Percentiles rank a stretch among this genome's conserved stretches.
These are phyloP conservation scores for Hypoxylon sp. DNA, from an alignment of 2,329 filamentous ascomycete species.

Conservation along the genomic window DNA sequence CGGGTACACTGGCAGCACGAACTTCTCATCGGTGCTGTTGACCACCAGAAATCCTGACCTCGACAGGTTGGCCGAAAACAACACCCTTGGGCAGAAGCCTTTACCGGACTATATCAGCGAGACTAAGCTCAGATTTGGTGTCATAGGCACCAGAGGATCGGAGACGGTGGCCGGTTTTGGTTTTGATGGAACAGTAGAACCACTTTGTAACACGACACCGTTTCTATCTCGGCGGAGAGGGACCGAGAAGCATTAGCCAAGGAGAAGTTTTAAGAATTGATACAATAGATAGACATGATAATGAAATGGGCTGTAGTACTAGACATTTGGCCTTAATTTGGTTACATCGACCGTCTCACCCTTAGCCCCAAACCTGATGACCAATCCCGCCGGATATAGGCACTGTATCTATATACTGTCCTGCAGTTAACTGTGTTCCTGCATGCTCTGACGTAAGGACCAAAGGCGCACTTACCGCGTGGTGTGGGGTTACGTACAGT, in stretches of 20 bases:
- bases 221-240: conserved; percentile 4
- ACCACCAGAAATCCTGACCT: conserved; percentile 27
- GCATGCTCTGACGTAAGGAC: conserved; percentile 30
- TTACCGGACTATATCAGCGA: conserved; percentile 8
- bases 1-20: conserved; percentile 23
- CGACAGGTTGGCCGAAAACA: conserved; percentile 9
- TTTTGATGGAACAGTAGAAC: conserved; percentile 15
- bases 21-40: conserved; percentile 19
- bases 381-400: conserved; percentile 17
- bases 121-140: conserved; percentile 22
- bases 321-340: neutral
- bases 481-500: conserved; percentile 29
- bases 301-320: neutral
- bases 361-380: neutral
- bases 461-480: conserved; percentile 13
- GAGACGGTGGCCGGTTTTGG: conserved; percentile 17
- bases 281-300: neutral
- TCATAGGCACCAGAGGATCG: neutral
- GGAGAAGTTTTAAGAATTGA: neutral
- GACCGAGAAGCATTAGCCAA: neutral
- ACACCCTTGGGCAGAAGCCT: conserved; percentile 16
- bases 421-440: conserved; percentile 16
- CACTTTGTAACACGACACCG: conserved; percentile 7
- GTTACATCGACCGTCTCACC: neutral
- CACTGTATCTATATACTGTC: conserved; percentile 13